These are phyloP conservation scores for Lenwebbia sp. DNA, from an alignment of 345 rosid genomes.

Conservation along the genomic window DNA sequence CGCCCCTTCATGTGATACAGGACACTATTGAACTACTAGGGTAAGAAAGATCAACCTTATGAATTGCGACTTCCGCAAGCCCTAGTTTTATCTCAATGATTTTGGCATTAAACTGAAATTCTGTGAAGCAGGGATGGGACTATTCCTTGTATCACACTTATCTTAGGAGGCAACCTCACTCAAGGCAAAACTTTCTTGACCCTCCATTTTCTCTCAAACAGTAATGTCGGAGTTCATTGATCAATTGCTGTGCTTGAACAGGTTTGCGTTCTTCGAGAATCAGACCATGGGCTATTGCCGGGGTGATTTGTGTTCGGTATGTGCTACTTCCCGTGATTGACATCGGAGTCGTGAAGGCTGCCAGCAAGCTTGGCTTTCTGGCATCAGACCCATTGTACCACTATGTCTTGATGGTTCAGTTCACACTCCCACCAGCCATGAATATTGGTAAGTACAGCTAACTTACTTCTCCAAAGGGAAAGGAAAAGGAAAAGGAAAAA, in stretches of 20 bases:
- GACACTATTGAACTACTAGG: slow-evolving; percentile 71
- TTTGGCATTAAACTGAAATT: neutral
- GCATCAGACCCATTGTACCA: slow-evolving; percentile 64
- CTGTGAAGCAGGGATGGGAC: slow-evolving; percentile 53
- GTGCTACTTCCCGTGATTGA: slow-evolving; percentile 50
- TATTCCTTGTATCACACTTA: slow-evolving; percentile 77
- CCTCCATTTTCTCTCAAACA: neutral
- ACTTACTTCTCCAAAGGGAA: neutral
- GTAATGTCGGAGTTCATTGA: neutral
- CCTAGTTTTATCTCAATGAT: neutral
- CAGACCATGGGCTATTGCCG: slow-evolving; percentile 31
- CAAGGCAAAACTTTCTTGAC: slow-evolving; percentile 33
- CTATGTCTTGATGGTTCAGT: slow-evolving; percentile 77
- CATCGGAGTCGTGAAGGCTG: slow-evolving; percentile 43
- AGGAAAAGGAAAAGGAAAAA: neutral
- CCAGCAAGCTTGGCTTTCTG: slow-evolving; percentile 52
- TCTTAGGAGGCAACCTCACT: slow-evolving; percentile 84
- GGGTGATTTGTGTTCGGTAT: slow-evolving; percentile 57
- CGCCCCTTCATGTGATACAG: slow-evolving; percentile 64
- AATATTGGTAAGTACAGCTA: slow-evolving; percentile 40
- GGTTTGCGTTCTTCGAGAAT: slow-evolving; percentile 60
- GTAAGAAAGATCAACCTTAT: slow-evolving; percentile 16
- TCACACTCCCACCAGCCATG: slow-evolving; percentile 83
- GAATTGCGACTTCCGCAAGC: neutral
- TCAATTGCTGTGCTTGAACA: neutral